Base-by-base conservation (phyloP, 306 rosid species). In the Trifolium subterraneum region DNA sequence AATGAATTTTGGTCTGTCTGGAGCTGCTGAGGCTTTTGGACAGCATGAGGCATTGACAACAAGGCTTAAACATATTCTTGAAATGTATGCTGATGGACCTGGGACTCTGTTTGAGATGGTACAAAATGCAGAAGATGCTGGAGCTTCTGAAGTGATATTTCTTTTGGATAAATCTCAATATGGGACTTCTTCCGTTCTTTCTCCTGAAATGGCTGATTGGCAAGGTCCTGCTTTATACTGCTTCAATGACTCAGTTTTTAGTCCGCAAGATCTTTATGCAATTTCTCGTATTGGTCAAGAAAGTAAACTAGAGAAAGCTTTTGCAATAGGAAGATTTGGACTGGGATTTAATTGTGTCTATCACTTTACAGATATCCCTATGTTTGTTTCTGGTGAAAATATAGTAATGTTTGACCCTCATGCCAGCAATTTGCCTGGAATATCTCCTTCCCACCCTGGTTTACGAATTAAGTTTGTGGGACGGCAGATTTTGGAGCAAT, bases 171-270 rank as follows among this genome's bases (percentile, higher is more conserved):
- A 91, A 83, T 85, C 97, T 83, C 97, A 91, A 5, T 91, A 91
- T 82, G 98, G 98, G 65, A 84, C 92, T 80, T 93, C 98, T 68
- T 93, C 98, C 72, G 76, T 91, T 81, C 97, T 93, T 48, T 93
- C 98, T 81, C 98, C 97, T 70, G 98, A 93, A 89, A 93, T 93
- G 98, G 96, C 96, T 50, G 97, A 93, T 78, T 93, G 97, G 98
- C 97, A 91, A 89, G 98, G 98, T 61, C 97, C 97, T 84, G 96
- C 98, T 44, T 79, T 93, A 71, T 93, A 93, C 81, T 93, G 96
- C 86, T 93, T 87, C 73, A 93, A 93, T 80, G 89, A 93, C 73
- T 93, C 97, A 19, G 86, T 93, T 78, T 93, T 93, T 72, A 90
- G 92, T 80, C 81, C 98, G 1, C 98, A 93, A 83, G 98, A 93